Percentiles rank a stretch among this genome's conserved stretches.
Evolutionary conservation across 768 basidiomycete species (phyloP).

Genomic region (Holtermanniella nyarrowii): DNA sequence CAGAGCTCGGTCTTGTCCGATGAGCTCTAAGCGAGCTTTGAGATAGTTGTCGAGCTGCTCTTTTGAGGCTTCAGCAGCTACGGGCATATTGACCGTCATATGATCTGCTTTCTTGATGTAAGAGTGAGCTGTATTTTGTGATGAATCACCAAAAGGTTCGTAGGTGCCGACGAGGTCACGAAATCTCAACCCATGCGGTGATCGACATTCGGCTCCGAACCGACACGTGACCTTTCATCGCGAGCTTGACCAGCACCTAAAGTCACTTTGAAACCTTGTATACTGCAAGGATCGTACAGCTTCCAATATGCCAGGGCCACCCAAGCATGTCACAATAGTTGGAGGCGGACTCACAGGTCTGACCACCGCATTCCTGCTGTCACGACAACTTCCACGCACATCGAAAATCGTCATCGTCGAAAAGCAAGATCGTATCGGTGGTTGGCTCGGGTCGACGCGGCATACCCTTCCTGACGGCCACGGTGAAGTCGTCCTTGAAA

Average conservation of each 20-base stretch:
- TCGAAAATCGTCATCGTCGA: conserved; percentile 60
- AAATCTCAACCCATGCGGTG: no score
- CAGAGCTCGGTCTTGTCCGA: background rate
- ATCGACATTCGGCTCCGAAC: no score
- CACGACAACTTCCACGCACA: conserved; percentile 26
- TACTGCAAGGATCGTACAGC: no score
- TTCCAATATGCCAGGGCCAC: background rate
- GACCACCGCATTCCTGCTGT: conserved; percentile 46
- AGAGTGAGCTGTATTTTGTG: no score
- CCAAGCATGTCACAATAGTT: conserved; percentile 38
- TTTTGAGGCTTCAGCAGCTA: background rate
- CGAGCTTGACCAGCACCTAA: no score
- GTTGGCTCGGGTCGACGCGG: conserved; percentile 64
- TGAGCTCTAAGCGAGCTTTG: background rate
- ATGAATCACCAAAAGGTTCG: no score
- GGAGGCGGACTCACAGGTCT: conserved; percentile 48
- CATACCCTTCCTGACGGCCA: conserved; percentile 14
- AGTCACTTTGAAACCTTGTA: no score
- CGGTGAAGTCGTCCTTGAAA: conserved; percentile 57
- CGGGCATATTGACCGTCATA: background rate
- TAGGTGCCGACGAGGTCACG: no score
- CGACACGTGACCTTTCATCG: no score
- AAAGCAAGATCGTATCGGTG: conserved; percentile 55
- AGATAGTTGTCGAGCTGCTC: background rate
- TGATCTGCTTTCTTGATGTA: no score